Conservation (phyloP, 2,329 filamentous ascomycete genomes). For the Trichoderma sp. region DNA sequence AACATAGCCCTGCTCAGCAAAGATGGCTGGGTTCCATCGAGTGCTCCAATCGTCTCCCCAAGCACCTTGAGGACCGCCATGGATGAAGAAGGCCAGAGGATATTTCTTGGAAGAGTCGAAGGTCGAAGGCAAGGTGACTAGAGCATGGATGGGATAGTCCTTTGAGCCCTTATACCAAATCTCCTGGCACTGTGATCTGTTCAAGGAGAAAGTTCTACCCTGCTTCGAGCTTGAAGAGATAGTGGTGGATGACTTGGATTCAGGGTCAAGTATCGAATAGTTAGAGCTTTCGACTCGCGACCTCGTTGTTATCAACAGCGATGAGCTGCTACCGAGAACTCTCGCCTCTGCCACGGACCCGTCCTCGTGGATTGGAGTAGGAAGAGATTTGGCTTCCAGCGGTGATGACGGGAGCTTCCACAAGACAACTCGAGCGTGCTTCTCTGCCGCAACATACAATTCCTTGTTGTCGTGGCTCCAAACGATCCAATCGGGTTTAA, state of each 20-base stretch:
- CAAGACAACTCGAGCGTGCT: conserved; percentile 59
- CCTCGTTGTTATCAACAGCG: conserved; percentile 63
- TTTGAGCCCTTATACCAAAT: conserved; percentile 67
- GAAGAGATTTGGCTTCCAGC: conserved; percentile 45
- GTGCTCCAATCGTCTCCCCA: conserved; percentile 77
- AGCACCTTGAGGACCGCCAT: conserved; percentile 77
- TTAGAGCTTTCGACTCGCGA: conserved; percentile 70
- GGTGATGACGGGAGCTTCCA: conserved; percentile 61
- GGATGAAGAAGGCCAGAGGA: conserved; percentile 74
- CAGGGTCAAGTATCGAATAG: conserved; percentile 59
- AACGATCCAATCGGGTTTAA: conserved; percentile 52
- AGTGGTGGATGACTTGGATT: conserved; percentile 35
- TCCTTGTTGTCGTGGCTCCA: conserved; percentile 60
- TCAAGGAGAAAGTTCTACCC: conserved; percentile 65
- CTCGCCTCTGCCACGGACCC: conserved; percentile 55
- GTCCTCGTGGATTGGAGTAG: conserved; percentile 48
- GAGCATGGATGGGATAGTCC: conserved; percentile 65
- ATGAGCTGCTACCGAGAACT: conserved; percentile 46
- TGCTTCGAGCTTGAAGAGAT: conserved; percentile 64
- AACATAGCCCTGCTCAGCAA: conserved; percentile 84
- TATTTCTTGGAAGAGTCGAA: conserved; percentile 72
- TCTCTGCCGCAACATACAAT: conserved; percentile 73
- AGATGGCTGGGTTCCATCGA: conserved; percentile 82
- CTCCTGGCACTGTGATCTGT: conserved; percentile 60
- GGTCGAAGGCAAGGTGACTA: conserved; percentile 61